These are phyloP conservation scores for Helotiales sp. DNA, from an alignment of 2,329 filamentous ascomycete genomes.

Conservation along the genomic window DNA sequence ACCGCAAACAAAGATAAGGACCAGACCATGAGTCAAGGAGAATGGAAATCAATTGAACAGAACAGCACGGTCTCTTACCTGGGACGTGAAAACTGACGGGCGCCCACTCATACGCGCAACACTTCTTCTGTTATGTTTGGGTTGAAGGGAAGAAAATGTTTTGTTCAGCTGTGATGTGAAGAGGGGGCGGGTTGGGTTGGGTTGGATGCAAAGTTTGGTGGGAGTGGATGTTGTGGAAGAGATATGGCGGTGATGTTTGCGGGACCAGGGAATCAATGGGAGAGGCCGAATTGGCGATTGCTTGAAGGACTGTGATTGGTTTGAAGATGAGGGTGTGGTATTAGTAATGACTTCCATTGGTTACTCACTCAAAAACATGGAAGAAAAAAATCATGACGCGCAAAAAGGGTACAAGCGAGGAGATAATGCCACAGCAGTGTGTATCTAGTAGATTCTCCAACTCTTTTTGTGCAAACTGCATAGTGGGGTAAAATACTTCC, in stretches of 20 bases:
- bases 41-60: background rate
- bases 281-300: slow-evolving; percentile 18
- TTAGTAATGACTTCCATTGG: background rate
- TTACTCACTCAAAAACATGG: background rate
- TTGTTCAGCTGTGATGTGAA: slow-evolving; percentile 13
- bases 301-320: slow-evolving; percentile 14
- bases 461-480: background rate
- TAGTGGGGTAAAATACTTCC: background rate
- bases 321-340: background rate
- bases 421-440: background rate
- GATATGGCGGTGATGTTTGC: slow-evolving; percentile 11
- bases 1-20: slow-evolving; percentile 30
- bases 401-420: slow-evolving; percentile 8
- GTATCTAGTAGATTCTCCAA: background rate
- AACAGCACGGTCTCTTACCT: slow-evolving; percentile 59
- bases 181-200: too few relatives aligned
- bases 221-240: slow-evolving; percentile 8
- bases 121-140: slow-evolving; percentile 24
- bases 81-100: slow-evolving; percentile 84
- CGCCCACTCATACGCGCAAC: slow-evolving; percentile 83
- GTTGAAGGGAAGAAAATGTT: slow-evolving; percentile 18
- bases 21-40: slow-evolving; percentile 2
- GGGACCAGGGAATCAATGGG: slow-evolving; percentile 18
- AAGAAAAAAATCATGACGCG: background rate
- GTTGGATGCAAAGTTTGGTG: slow-evolving; percentile 15